Evolutionary conservation across 768 basidiomycete species (phyloP).

Genomic region (Boletus rubropictus): DNA sequence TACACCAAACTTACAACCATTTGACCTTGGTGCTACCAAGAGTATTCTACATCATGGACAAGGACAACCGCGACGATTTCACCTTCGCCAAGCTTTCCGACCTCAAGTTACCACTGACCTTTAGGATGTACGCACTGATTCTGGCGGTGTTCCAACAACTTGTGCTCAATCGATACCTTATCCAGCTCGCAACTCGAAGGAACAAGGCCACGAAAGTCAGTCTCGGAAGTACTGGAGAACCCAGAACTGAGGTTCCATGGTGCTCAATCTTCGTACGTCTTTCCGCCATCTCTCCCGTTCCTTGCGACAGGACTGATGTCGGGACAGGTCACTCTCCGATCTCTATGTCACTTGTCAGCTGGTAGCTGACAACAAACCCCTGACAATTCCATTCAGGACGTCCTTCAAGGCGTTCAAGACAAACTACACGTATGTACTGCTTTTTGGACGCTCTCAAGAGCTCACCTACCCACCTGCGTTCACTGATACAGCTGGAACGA

Average conservation of each 20-base stretch:
- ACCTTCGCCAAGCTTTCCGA: conserved; percentile 90
- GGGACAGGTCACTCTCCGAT: conserved; percentile 75
- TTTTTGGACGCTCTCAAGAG: not conserved
- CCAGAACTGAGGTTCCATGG: conserved; percentile 83
- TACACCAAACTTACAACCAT: no score
- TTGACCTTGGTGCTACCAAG: no score
- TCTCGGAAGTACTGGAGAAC: conserved; percentile 76
- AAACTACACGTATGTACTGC: conserved; percentile 56
- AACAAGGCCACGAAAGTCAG: conserved; percentile 58
- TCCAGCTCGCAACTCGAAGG: conserved; percentile 83
- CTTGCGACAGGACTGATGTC: conserved; percentile 15
- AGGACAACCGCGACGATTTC: conserved; percentile 76
- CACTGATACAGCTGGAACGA: conserved; percentile 78
- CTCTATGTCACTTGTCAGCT: conserved; percentile 92
- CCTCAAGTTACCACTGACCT: conserved; percentile 80
- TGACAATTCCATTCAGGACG: conserved; percentile 88
- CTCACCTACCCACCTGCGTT: not conserved
- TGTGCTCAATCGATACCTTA: not conserved
- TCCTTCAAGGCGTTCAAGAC: conserved; percentile 90
- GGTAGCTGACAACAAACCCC: conserved; percentile 85
- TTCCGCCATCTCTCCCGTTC: conserved; percentile 4
- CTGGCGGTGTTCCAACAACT: not conserved
- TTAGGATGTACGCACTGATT: conserved; percentile 58
- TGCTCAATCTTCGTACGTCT: conserved; percentile 62
- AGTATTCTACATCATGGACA: no score